Evolutionary conservation across 148 eudicot species (phyloP).

Genomic region (Cornus florida): DNA sequence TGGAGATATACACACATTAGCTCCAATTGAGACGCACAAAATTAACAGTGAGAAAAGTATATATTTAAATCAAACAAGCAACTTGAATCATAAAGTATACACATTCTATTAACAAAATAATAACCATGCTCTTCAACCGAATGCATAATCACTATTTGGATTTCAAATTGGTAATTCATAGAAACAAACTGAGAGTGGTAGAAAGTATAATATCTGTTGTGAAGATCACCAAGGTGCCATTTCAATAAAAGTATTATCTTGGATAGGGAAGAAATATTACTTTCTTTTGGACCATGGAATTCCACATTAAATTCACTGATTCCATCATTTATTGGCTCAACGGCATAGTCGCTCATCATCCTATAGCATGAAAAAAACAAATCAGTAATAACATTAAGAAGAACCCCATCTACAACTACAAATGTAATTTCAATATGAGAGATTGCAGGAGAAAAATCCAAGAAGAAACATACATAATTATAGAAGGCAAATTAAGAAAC

Average conservation of each 20-base stretch:
- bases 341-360: constrained; percentile 87
- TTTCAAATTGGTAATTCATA: not conserved
- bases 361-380: constrained; percentile 31
- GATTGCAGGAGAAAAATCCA: not conserved
- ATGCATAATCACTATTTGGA: not conserved
- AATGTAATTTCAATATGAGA: not conserved
- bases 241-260: not conserved
- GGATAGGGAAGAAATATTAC: constrained; percentile 34
- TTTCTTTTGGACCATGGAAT: constrained; percentile 88
- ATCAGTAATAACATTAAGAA: constrained; percentile 7
- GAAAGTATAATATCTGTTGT: not conserved
- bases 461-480: not conserved
- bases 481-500: not conserved
- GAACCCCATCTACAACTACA: not conserved
- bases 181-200: not conserved
- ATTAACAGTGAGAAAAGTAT: not conserved
- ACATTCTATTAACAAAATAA: not conserved
- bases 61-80: not conserved
- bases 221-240: constrained; percentile 6
- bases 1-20: not conserved
- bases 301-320: constrained; percentile 70
- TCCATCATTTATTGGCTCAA: constrained; percentile 80
- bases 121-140: constrained; percentile 10
- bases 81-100: not conserved
- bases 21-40: not conserved